A percentile compares a stretch with the other conserved stretches of the same genome.
These are phyloP conservation scores for Schwanniomyces yamadae DNA, from an alignment of 805 yeast genomes.

Conservation along the genomic window DNA sequence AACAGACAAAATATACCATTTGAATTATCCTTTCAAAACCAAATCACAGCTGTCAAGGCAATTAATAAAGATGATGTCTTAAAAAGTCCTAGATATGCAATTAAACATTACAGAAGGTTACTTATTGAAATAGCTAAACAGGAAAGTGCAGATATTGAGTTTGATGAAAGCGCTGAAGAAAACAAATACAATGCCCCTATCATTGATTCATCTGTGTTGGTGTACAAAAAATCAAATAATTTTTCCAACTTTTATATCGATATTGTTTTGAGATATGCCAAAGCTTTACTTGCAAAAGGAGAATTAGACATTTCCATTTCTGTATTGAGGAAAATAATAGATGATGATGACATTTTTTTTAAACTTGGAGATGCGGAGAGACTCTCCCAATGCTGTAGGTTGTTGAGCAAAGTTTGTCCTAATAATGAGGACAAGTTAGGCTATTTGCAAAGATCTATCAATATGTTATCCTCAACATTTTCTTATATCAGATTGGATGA, in stretches of 20 bases:
- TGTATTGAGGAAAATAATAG: constrained; percentile 28
- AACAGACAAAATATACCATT: constrained; percentile 40
- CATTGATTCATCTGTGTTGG: constrained; percentile 27
- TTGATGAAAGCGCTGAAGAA: constrained; percentile 23
- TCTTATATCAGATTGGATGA: constrained; percentile 22
- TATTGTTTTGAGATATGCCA: constrained; percentile 40
- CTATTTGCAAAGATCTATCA: constrained; percentile 30
- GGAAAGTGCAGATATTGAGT: constrained; percentile 22
- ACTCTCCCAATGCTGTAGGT: constrained; percentile 38
- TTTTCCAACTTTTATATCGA: constrained; percentile 45
- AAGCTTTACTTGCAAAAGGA: constrained; percentile 42
- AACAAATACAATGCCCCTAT: constrained; percentile 35
- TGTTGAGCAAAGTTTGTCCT: constrained; percentile 28
- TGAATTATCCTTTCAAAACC: constrained; percentile 32
- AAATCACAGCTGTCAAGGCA: constrained; percentile 39
- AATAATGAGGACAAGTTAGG: constrained; percentile 17
- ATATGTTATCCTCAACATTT: constrained; percentile 33
- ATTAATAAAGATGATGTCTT: constrained; percentile 44
- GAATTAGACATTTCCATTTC: constrained; percentile 28
- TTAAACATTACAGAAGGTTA: constrained; percentile 41
- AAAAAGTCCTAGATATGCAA: constrained; percentile 41
- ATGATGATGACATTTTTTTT: constrained; percentile 36
- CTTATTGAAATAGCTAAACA: constrained; percentile 33
- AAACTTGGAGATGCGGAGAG: constrained; percentile 41
- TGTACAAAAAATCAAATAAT: constrained; percentile 25